Evolutionary conservation across 106 monocot genomes (phyloP).

Genomic region (Alisma plantagoaquatica): DNA sequence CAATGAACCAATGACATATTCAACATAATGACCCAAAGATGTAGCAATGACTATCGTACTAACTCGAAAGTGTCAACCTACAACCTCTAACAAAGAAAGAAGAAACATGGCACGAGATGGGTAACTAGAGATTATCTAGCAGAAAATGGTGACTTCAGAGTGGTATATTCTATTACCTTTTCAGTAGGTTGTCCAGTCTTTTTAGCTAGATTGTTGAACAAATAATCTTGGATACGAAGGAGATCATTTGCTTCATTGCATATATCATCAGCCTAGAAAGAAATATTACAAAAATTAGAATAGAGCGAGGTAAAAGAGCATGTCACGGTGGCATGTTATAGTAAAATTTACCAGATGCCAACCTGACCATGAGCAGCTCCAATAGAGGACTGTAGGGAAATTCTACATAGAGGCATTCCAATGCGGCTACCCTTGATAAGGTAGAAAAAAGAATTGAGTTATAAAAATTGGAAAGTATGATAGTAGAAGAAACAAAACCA

Average conservation of each 20-base stretch:
- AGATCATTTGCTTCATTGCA: constrained; percentile 86
- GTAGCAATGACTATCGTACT: too few species aligned
- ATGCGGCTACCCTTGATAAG: constrained; percentile 48
- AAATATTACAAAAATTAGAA: constrained; percentile 2
- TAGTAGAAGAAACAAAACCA: background rate
- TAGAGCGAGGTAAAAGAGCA: background rate
- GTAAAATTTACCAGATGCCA: constrained; percentile 11
- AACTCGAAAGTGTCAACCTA: too few species aligned
- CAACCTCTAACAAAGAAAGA: too few species aligned
- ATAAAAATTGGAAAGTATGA: background rate
- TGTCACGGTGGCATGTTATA: background rate
- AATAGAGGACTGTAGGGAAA: constrained; percentile 62
- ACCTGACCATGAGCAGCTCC: constrained; percentile 82
- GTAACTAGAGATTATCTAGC: background rate
- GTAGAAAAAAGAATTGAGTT: background rate
- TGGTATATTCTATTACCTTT: too few species aligned
- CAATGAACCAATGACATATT: too few species aligned
- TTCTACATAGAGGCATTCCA: constrained; percentile 54
- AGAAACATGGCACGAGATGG: background rate
- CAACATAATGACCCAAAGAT: too few species aligned
- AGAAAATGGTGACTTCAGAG: too few species aligned
- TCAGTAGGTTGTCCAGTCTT: constrained; percentile 82
- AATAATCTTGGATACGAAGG: constrained; percentile 55
- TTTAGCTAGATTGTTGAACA: constrained; percentile 54
- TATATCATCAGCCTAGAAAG: constrained; percentile 73